Evolutionary conservation across 2,329 filamentous ascomycete species (phyloP).

Genomic region (Curvularia verruculosa): DNA sequence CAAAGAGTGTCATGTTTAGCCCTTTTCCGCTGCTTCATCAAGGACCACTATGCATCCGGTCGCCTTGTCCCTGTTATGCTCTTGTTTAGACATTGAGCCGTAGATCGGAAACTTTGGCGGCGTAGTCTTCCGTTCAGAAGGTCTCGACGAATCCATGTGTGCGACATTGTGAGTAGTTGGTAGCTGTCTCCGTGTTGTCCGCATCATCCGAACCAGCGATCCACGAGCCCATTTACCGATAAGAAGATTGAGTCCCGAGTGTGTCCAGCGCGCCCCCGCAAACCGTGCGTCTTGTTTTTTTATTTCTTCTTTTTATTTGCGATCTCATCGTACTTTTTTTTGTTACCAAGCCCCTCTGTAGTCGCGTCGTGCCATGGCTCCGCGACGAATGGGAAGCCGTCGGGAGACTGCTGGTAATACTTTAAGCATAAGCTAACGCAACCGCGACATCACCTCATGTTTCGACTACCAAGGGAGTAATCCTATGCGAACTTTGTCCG

Average conservation of each 20-base stretch:
- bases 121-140: conserved; percentile 11
- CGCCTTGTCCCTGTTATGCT: conserved; percentile 21
- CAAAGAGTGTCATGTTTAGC: conserved; percentile 26
- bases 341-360: conserved; percentile 26
- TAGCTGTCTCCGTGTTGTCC: conserved; percentile 20
- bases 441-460: conserved; percentile 13
- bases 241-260: conserved; percentile 13
- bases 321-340: conserved; percentile 18
- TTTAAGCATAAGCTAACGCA: conserved; percentile 20
- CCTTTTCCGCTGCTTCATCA: conserved; percentile 17
- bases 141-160: conserved; percentile 13
- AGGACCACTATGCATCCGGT: conserved; percentile 1
- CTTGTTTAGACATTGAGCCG: conserved; percentile 13
- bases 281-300: conserved; percentile 3
- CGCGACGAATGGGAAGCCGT: conserved; percentile 31
- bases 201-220: conserved; percentile 25
- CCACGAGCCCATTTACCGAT: conserved; percentile 26
- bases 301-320: conserved; percentile 15
- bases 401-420: conserved; percentile 15
- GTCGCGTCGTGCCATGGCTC: conserved; percentile 20
- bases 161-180: conserved; percentile 3
- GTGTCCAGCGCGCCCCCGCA: not conserved
- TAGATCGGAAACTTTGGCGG: conserved; percentile 16
- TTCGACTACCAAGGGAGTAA: conserved; percentile 6
- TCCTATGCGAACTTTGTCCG: conserved; percentile 18